Evolutionary conservation across 2,329 filamentous ascomycete species (phyloP).

Genomic region (Exutisphaerella laricina): DNA sequence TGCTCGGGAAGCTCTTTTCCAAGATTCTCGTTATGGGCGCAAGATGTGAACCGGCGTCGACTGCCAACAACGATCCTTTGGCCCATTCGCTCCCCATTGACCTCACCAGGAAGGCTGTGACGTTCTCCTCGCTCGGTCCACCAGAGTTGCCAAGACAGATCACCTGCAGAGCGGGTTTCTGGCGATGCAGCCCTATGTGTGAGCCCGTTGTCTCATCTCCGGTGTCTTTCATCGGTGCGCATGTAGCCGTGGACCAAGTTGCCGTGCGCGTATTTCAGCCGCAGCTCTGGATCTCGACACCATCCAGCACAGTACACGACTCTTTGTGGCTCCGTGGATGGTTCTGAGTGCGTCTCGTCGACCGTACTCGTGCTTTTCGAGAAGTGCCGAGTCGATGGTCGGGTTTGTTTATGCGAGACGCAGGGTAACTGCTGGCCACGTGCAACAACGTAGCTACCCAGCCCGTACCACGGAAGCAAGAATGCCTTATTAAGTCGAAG

Average conservation of each 20-base stretch:
- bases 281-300: background rate
- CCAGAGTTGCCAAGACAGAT: slow-evolving; percentile 68
- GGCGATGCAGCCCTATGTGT: slow-evolving; percentile 34
- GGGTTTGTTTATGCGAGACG: background rate
- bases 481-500: no score
- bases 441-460: no score
- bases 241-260: slow-evolving; percentile 19
- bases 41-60: slow-evolving; percentile 88
- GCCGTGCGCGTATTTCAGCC: slow-evolving; percentile 17
- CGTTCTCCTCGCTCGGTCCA: slow-evolving; percentile 83
- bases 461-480: no score
- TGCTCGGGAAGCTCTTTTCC: slow-evolving; percentile 48
- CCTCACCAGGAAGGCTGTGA: slow-evolving; percentile 82
- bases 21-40: slow-evolving; percentile 78
- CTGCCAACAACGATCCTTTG: slow-evolving; percentile 77
- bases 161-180: slow-evolving; percentile 40
- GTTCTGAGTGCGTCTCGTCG: background rate
- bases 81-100: slow-evolving; percentile 74
- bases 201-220: slow-evolving; percentile 30
- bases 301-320: background rate
- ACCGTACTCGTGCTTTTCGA: background rate
- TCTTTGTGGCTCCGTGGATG: background rate
- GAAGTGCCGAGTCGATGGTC: background rate
- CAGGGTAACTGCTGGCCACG: slow-evolving; percentile 3
- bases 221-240: slow-evolving; percentile 39